A percentile compares a stretch with the other conserved stretches of the same genome.
Conservation (phyloP, 768 basidiomycete species). For the Terana coerulea region DNA sequence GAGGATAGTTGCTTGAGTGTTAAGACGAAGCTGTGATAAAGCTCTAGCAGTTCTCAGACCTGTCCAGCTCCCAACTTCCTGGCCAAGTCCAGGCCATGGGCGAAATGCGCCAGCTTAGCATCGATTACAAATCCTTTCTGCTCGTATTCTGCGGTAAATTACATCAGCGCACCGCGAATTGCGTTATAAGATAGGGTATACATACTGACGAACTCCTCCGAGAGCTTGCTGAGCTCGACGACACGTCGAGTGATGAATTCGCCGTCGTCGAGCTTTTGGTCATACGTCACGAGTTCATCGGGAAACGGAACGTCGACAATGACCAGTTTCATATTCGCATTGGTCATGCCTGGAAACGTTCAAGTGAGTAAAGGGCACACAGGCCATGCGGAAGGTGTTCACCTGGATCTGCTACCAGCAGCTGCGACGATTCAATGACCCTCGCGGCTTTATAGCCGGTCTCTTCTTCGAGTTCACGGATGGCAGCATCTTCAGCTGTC, state of each 20-base stretch:
- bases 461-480: conserved; percentile 90
- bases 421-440: conserved; percentile 59
- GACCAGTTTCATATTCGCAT: conserved; percentile 88
- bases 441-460: conserved; percentile 76
- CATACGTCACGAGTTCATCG: conserved; percentile 63
- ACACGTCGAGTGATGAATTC: conserved; percentile 78
- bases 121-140: conserved; percentile 43
- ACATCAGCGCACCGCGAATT: conserved; percentile 3
- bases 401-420: conserved; percentile 74
- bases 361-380: conserved; percentile 2
- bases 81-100: conserved; percentile 12
- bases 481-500: conserved; percentile 72
- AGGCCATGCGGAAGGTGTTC: conserved; percentile 10
- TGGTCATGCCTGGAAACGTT: conserved; percentile 73
- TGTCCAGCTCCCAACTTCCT: conserved; percentile 8
- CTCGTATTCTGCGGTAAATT: conserved; percentile 45
- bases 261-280: conserved; percentile 77
- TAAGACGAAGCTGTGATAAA: no score
- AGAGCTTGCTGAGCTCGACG: conserved; percentile 63
- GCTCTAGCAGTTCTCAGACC: conserved; percentile 1
- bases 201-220: conserved; percentile 63
- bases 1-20: no score
- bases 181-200: no score
- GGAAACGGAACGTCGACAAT: conserved; percentile 64
- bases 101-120: conserved; percentile 19